Base-by-base conservation (phyloP, 2,329 filamentous ascomycete species). In the Escovopsis sp. region DNA sequence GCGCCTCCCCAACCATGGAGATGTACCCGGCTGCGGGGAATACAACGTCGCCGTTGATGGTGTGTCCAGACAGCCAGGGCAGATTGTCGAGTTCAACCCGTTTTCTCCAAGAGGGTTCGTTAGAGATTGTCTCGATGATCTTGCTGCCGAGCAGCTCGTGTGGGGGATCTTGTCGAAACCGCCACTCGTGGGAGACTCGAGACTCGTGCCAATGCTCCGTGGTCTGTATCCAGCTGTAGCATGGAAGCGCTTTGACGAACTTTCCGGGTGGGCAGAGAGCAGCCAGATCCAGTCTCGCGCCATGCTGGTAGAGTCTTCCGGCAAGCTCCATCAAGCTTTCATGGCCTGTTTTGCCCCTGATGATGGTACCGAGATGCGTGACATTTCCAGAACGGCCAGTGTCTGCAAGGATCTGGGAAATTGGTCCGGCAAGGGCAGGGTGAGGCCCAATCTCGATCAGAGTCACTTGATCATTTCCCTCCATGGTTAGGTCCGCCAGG, bases 21-120 rank as follows among this genome's bases (percentile, higher is more conserved):
- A 65, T 35, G 43, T 62, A 67, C 0, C 53, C 59, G 5, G 63
- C 57, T 16, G 42, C 55, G 0, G 65, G 65, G 39, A 64, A 65
- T 1, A 68, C 50, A 29, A 59, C 50, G 5, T 58, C 39, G 0
- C 49, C 48, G 9, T 53, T 68, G 40, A 51, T 37, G 14, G 43
- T 39, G 39, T 70, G 63, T 36, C 65, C 57, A 3, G 41, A 34
- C 1, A 68, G 41, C 66, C 65, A 68, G 5, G 50, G 41, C 1
- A 50, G 35, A n/a, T 50, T 48, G 1, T 47, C 43, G 1, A 51
- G 24, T 9, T 39, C 35, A 2, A 57, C 33, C 9, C 48, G 16
- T 25, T 53, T 52, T n/a, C 50, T 42, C 50, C 50, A 57, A 1
- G 43, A 46, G 6, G 51, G 48, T 40, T 35, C 33, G n/a, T 15